Percentiles rank a stretch among this genome's conserved stretches.
phyloP scores from a whole-genome alignment of 257 asterid species.

The Fraxinus anomala region DNA sequence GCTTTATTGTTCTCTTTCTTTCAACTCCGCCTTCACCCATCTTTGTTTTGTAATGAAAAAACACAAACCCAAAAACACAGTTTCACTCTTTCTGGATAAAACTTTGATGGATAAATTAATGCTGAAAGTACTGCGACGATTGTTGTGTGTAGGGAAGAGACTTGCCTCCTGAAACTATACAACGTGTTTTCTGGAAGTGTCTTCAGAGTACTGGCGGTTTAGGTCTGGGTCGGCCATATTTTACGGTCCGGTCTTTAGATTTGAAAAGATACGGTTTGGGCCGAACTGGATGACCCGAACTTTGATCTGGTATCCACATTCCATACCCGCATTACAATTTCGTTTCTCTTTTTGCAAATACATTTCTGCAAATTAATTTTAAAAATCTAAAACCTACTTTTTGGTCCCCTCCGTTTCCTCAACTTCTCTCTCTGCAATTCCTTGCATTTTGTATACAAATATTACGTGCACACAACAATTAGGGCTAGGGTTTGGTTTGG shows the following conservation, averaged over 20 bases:
- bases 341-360: neutral
- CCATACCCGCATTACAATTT: neutral
- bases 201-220: neutral
- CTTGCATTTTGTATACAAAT: neutral
- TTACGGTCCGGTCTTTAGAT: too few species aligned
- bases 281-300: neutral
- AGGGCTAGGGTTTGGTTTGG: constrained; percentile 37
- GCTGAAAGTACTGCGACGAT: neutral
- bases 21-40: constrained; percentile 38
- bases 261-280: too few species aligned
- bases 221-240: too few species aligned
- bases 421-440: neutral
- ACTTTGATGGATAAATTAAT: neutral
- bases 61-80: neutral
- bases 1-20: constrained; percentile 43
- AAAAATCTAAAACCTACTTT: neutral
- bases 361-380: neutral
- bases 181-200: constrained; percentile 48
- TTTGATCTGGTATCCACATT: neutral
- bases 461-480: neutral
- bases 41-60: neutral
- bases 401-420: neutral
- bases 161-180: constrained; percentile 10
- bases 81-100: neutral
- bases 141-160: neutral